A percentile compares a stretch with the other conserved stretches of the same genome.
Conservation (phyloP, 2,329 filamentous ascomycete genomes). For the Coniella vitis region DNA sequence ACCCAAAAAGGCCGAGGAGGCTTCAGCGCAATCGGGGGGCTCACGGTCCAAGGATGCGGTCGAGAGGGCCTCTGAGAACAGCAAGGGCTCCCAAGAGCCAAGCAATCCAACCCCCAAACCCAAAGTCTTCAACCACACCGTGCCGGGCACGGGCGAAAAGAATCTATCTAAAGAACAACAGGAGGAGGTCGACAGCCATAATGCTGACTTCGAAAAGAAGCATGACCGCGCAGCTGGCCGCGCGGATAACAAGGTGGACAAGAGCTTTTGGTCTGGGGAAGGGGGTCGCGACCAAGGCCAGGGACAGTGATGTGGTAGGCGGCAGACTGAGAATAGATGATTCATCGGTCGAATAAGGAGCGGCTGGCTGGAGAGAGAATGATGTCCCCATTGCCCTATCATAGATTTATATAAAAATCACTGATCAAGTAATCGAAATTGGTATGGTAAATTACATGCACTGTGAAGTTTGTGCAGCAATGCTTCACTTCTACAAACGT, state of each 20-base stretch:
- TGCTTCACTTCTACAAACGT: too few relatives aligned
- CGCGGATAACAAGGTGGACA: conserved; percentile 44
- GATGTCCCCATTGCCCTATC: too few relatives aligned
- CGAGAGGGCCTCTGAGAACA: conserved; percentile 15
- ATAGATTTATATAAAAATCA: too few relatives aligned
- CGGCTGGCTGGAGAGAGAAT: too few relatives aligned
- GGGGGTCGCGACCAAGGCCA: background rate
- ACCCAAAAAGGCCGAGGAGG: conserved; percentile 20
- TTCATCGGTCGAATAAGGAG: too few relatives aligned
- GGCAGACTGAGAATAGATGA: too few relatives aligned
- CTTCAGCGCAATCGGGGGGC: conserved; percentile 24
- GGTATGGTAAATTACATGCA: too few relatives aligned
- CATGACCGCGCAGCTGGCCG: conserved; percentile 40
- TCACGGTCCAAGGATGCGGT: conserved; percentile 32
- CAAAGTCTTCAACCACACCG: conserved; percentile 44
- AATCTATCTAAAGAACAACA: conserved; percentile 44
- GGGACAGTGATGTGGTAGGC: too few relatives aligned
- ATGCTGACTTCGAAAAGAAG: conserved; percentile 48
- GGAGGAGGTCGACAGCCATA: conserved; percentile 52
- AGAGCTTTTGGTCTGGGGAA: conserved; percentile 40
- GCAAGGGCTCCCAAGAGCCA: conserved; percentile 24
- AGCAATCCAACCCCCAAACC: conserved; percentile 35
- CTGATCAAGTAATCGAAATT: too few relatives aligned
- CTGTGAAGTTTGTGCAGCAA: too few relatives aligned
- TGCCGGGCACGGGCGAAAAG: conserved; percentile 28